Evolutionary conservation across 352 stramenopile genomes (phyloP).

Genomic region (Pythium coloratum): DNA sequence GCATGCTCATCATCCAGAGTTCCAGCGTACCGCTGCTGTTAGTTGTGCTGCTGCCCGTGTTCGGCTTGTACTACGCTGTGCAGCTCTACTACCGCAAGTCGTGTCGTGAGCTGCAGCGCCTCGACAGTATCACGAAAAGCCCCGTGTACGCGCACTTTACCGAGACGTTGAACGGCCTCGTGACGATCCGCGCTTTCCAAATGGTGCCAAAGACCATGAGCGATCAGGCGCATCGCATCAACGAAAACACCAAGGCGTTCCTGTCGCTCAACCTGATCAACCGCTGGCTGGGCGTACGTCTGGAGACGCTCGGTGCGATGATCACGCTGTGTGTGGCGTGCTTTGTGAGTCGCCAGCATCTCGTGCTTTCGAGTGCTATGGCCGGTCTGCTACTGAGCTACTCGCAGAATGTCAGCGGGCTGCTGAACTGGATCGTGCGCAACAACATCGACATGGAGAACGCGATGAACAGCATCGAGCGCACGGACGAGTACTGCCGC

Average conservation of each 20-base stretch:
- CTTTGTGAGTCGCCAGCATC: constrained; percentile 73
- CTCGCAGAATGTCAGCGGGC: constrained; percentile 88
- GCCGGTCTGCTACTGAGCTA: constrained; percentile 94
- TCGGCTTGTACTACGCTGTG: constrained; percentile 62
- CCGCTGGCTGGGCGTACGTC: constrained; percentile 94
- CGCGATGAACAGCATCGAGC: constrained; percentile 94
- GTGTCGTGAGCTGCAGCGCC: constrained; percentile 63
- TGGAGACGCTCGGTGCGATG: constrained; percentile 86
- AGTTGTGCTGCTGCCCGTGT: constrained; percentile 57
- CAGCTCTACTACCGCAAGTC: constrained; percentile 70
- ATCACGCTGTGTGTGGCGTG: constrained; percentile 91
- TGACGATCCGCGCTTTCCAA: constrained; percentile 69
- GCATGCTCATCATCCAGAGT: constrained; percentile 56
- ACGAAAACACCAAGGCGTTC: constrained; percentile 86
- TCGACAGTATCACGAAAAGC: constrained; percentile 62
- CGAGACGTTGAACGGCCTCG: constrained; percentile 84
- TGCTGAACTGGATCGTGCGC: constrained; percentile 95
- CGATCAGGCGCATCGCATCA: constrained; percentile 44
- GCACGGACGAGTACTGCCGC: constrained; percentile 51
- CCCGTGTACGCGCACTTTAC: constrained; percentile 93
- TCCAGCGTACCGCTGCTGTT: constrained; percentile 47
- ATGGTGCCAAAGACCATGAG: constrained; percentile 41
- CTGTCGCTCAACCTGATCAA: constrained; percentile 91
- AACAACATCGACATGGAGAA: constrained; percentile 94
- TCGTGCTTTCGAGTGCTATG: constrained; percentile 64